Conservation (phyloP, 345 rosid species). For the Eucalyptus victrix region DNA sequence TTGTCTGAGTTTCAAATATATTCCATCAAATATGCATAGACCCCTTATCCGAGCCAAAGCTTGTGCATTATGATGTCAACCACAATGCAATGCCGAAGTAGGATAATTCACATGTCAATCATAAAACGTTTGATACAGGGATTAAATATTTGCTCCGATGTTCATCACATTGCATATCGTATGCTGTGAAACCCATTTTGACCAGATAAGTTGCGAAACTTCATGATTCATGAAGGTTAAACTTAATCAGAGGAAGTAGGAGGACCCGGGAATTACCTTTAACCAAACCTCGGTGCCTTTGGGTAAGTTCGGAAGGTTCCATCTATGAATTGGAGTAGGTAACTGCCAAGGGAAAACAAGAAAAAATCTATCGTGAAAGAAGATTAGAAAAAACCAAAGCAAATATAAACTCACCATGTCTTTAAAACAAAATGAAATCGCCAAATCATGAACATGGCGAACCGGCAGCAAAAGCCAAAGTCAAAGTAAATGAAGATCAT, state of each 20-base stretch:
- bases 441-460: background rate
- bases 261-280: slow-evolving; percentile 30
- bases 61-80: background rate
- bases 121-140: background rate
- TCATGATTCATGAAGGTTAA: background rate
- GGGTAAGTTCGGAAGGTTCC: slow-evolving; percentile 86
- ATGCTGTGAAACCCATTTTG: background rate
- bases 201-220: background rate
- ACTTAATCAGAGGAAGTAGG: background rate
- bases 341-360: slow-evolving; percentile 8
- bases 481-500: background rate
- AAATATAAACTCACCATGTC: background rate
- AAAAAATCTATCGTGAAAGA: background rate
- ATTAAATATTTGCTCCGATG: background rate
- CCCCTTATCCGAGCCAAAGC: background rate
- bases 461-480: background rate
- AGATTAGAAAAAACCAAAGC: background rate
- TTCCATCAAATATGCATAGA: background rate
- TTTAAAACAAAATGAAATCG: background rate
- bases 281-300: slow-evolving; percentile 62
- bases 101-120: background rate
- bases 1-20: background rate
- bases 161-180: background rate
- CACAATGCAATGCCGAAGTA: background rate
- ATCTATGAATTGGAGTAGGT: slow-evolving; percentile 82